Percentiles rank a stretch among this genome's conserved stretches.
Conservation (phyloP, 2,329 filamentous ascomycete genomes). For the Colletotrichum sp. region DNA sequence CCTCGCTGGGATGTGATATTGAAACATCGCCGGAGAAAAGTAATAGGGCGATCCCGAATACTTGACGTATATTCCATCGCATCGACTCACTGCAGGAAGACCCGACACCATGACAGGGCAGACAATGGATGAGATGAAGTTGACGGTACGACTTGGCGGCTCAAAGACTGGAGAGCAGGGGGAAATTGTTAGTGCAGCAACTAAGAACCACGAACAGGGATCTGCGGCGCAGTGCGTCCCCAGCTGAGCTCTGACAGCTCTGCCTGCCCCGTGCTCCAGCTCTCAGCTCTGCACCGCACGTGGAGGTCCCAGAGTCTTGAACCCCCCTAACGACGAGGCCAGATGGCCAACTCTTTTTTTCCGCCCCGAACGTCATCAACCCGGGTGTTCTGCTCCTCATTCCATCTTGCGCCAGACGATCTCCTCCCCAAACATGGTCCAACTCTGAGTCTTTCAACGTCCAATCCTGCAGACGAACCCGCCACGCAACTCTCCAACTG, state of each 20-base stretch:
- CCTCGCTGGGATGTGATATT: background rate
- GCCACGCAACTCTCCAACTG: background rate
- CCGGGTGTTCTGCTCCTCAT: background rate
- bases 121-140: background rate
- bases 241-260: background rate
- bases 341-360: conserved; percentile 19
- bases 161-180: background rate
- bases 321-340: conserved; percentile 2
- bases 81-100: background rate
- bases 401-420: background rate
- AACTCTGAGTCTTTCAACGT: background rate
- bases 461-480: background rate
- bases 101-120: background rate
- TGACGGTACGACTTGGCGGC: background rate
- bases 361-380: conserved; percentile 7
- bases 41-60: background rate
- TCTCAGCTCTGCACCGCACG: conserved; percentile 10
- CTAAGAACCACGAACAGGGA: background rate
- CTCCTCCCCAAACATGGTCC: background rate
- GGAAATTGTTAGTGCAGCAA: background rate
- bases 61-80: background rate
- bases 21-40: background rate
- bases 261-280: conserved; percentile 7
- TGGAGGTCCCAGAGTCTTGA: background rate
- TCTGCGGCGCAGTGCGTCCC: background rate